Conservation (phyloP, 768 basidiomycete species). For the Candolleomyces eurysporus region DNA sequence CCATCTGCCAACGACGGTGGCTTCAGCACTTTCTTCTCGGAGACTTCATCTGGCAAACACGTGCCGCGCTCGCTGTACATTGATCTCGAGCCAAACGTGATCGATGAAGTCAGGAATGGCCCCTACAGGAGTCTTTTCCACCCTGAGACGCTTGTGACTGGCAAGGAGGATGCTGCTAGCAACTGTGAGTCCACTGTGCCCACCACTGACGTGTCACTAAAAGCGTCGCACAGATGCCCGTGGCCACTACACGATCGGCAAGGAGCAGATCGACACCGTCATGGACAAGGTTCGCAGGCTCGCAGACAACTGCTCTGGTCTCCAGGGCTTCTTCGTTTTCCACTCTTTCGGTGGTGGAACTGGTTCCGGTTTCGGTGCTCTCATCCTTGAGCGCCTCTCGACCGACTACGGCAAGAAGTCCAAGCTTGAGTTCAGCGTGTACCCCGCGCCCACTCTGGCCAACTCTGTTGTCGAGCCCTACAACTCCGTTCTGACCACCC, state of each 20-base stretch:
- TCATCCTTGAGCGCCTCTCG: slow-evolving; percentile 92
- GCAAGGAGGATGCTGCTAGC: slow-evolving; percentile 99
- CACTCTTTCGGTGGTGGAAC: slow-evolving; percentile 99
- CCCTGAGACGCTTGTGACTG: slow-evolving; percentile 94
- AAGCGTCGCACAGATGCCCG: slow-evolving; percentile 69
- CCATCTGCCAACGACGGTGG: slow-evolving; percentile 73
- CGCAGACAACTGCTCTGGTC: slow-evolving; percentile 93
- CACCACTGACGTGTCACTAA: neutral
- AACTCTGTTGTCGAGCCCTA: slow-evolving; percentile 98
- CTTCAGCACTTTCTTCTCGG: slow-evolving; percentile 98
- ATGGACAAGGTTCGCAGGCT: slow-evolving; percentile 95
- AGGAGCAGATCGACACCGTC: slow-evolving; percentile 94
- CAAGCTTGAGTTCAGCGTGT: slow-evolving; percentile 97
- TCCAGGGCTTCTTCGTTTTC: slow-evolving; percentile 99
- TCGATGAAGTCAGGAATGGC: slow-evolving; percentile 94
- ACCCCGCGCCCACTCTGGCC: slow-evolving; percentile 67
- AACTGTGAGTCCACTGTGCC: slow-evolving; percentile 67
- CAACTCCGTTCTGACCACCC: slow-evolving; percentile 95
- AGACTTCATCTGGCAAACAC: slow-evolving; percentile 89
- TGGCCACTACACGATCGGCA: slow-evolving; percentile 98
- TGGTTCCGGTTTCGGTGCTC: slow-evolving; percentile 96
- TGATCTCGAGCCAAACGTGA: slow-evolving; percentile 91
- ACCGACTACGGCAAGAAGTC: slow-evolving; percentile 99
- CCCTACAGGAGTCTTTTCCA: slow-evolving; percentile 94
- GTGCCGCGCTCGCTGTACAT: slow-evolving; percentile 97